Conservation (phyloP, 148 eudicot genomes). For the Diospyros kaki region DNA sequence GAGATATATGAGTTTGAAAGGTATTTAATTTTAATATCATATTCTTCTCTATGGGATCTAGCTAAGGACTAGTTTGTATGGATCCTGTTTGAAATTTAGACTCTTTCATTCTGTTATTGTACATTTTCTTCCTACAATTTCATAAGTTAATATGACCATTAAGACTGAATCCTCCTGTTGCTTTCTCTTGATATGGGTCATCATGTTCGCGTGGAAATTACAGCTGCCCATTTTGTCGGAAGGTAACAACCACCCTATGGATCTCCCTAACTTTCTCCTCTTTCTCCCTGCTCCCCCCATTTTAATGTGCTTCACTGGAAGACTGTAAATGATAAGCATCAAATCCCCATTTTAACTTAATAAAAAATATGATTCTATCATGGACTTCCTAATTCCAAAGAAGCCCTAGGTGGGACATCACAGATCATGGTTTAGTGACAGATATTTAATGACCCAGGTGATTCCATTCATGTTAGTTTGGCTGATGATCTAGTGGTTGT, state of each 20-base stretch:
- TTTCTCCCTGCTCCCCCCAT: background rate
- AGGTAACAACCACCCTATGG: slow-evolving; percentile 44
- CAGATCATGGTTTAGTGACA: background rate
- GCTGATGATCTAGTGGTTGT: background rate
- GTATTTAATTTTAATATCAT: slow-evolving; percentile 26
- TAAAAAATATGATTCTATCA: background rate
- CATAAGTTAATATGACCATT: background rate
- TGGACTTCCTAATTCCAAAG: slow-evolving; percentile 1
- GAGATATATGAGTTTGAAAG: slow-evolving; percentile 97
- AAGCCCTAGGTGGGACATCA: background rate
- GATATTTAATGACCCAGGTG: background rate
- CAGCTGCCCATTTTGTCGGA: slow-evolving; percentile 98
- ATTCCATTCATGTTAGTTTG: background rate
- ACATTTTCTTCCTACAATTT: background rate
- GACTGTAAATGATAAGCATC: background rate
- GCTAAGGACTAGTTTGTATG: background rate
- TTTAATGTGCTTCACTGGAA: background rate
- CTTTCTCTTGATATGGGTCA: slow-evolving; percentile 17
- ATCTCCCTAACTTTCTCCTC: background rate
- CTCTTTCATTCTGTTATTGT: background rate
- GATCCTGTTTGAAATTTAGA: background rate
- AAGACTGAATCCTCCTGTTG: slow-evolving; percentile 24
- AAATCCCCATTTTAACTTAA: background rate
- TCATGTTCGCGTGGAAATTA: slow-evolving; percentile 20
- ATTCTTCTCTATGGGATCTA: background rate